phyloP scores from a whole-genome alignment of 1,284 basidiomycete species.

The Taiwanofungus camphoratus region DNA sequence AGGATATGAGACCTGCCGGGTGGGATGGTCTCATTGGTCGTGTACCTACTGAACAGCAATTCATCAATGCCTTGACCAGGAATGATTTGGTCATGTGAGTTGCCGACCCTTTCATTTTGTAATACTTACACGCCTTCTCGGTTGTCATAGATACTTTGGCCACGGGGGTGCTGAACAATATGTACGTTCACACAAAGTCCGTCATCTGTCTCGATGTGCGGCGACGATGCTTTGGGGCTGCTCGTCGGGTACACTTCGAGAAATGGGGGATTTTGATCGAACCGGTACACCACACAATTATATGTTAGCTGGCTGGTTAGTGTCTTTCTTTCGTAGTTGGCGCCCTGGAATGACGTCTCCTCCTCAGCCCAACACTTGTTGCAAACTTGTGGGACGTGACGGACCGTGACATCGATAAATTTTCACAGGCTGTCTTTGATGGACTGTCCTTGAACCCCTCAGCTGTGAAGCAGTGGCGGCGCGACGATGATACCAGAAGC shows the following conservation, averaged over 20 bases:
- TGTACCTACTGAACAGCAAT: constrained; percentile 76
- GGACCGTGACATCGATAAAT: constrained; percentile 93
- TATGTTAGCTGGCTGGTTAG: constrained; percentile 93
- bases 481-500: constrained; percentile 10
- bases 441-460: constrained; percentile 54
- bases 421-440: constrained; percentile 82
- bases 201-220: constrained; percentile 78
- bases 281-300: constrained; percentile 92
- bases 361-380: constrained; percentile 77
- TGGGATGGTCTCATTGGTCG: constrained; percentile 85
- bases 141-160: constrained; percentile 82
- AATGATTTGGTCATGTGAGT: constrained; percentile 85
- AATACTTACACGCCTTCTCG: constrained; percentile 7
- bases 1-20: constrained; percentile 59
- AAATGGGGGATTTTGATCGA: constrained; percentile 92
- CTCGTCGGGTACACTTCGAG: constrained; percentile 83
- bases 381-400: constrained; percentile 99
- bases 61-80: constrained; percentile 62
- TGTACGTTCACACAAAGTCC: constrained; percentile 79
- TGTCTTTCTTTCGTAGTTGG: constrained; percentile 12
- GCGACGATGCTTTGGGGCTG: constrained; percentile 99
- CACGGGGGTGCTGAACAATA: constrained; percentile 97
- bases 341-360: neutral
- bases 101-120: neutral
- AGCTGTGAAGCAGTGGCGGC: constrained; percentile 26